Base-by-base conservation (phyloP, 2,329 filamentous ascomycete genomes). In the Berkeleyomyces rouxiae region DNA sequence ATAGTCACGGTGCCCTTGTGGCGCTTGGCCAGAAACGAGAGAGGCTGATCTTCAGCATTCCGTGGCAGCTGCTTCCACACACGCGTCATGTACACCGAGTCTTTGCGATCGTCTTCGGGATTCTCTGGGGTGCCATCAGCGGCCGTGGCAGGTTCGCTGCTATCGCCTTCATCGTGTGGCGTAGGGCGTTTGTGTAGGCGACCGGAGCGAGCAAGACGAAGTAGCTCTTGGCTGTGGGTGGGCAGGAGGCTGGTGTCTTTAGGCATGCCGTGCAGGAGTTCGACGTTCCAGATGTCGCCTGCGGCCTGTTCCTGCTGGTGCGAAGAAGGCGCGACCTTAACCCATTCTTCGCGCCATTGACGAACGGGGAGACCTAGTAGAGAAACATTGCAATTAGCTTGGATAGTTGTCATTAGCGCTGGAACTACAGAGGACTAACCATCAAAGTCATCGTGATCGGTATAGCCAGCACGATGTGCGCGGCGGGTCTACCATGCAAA, bases 191-290 rank as follows among this genome's bases (percentile, higher is more conserved):
- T 91, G 69, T 87, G 90, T 10, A 89, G 77, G 61, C 81, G 80
- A 4, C 88, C 88, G 23, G 88, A 88, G 64, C 91, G 82, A 58
- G 90, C 89, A 44, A 88, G 87, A 63, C 88, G 85, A 11, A 96
- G 78, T 4, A 96, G 79, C 67, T 91, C 88, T 69, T 93, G 88
- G 61, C 86, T 92, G 71, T 90, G 87, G 1, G 85, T 81, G 0
- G 88, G 82, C 7, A 96, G 77, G 40, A 95, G 78, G 64, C 87
- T 81, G 39, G 83, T 88, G 71, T 96, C 92, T 68, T 88, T 87
- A 46, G 92, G 92, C 88, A 96, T 92, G 53, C 82, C 82, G 66
- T 82, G 78, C 2, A 88, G 85, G 16, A 90, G 79, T 70, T 96
- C 91, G 58, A 78, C 70, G n/a, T 84, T 85, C 82, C 87, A 92